Percentiles rank a stretch among this genome's conserved stretches.
phyloP scores from a whole-genome alignment of 345 rosid genomes.

The Passiflora organensis region DNA sequence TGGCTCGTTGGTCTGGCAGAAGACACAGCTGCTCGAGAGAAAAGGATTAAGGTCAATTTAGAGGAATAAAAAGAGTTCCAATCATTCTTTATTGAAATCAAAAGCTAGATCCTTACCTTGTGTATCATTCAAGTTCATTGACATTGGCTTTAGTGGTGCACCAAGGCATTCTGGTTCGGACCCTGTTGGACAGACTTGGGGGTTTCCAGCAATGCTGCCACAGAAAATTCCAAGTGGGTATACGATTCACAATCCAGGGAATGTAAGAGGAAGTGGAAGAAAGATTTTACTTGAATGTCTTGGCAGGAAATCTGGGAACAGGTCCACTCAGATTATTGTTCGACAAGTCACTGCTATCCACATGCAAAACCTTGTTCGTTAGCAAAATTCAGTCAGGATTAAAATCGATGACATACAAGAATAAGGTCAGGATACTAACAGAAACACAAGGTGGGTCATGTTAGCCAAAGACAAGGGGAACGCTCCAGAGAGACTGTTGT shows the following conservation, averaged over 20 bases:
- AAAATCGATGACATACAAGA: conserved; percentile 3
- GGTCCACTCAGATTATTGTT: conserved; percentile 88
- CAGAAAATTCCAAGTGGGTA: conserved; percentile 1
- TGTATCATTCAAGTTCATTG: conserved; percentile 84
- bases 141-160: conserved; percentile 79
- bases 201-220: conserved; percentile 85
- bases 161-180: conserved; percentile 88
- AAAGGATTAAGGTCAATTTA: conserved; percentile 14
- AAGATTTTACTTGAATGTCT: conserved; percentile 70
- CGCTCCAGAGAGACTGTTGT: conserved; percentile 72
- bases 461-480: conserved; percentile 68
- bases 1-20: conserved; percentile 47
- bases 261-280: conserved; percentile 8
- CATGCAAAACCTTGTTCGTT: conserved; percentile 4
- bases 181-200: conserved; percentile 79
- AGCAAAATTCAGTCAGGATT: not conserved
- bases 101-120: conserved; percentile 38
- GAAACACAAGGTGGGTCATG: conserved; percentile 85
- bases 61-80: not conserved
- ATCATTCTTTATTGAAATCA: not conserved
- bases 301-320: conserved; percentile 80
- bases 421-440: conserved; percentile 33
- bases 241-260: conserved; percentile 7
- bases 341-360: conserved; percentile 70
- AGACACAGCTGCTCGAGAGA: conserved; percentile 33